These are phyloP conservation scores for Pistacia integerrima DNA, from an alignment of 345 rosid genomes.

Conservation along the genomic window DNA sequence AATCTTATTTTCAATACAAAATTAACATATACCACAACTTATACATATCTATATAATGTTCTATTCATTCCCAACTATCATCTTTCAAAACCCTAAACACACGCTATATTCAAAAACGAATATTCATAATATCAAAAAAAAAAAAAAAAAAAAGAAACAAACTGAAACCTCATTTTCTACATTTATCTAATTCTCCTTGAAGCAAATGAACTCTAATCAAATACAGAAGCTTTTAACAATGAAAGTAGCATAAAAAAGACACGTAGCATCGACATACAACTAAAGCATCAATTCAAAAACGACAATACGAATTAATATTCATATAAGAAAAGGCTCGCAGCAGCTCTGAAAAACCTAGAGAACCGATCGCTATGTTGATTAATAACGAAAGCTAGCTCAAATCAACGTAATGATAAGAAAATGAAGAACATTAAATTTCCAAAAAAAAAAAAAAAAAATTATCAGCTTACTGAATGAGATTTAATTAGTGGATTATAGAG, in stretches of 20 bases:
- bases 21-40: background rate
- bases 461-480: background rate
- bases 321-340: background rate
- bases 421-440: background rate
- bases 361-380: background rate
- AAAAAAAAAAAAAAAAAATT: background rate
- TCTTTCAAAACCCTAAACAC: background rate
- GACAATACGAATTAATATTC: background rate
- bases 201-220: background rate
- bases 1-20: background rate
- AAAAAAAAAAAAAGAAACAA: background rate
- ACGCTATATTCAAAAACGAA: background rate
- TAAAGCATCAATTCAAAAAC: background rate
- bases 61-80: background rate
- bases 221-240: too few relatives aligned
- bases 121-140: background rate
- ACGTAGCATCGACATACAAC: background rate
- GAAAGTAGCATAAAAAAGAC: background rate
- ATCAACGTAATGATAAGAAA: background rate
- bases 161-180: too few relatives aligned
- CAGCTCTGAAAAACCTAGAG: conserved; percentile 5
- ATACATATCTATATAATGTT: background rate
- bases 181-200: too few relatives aligned
- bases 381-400: conserved; percentile 10
- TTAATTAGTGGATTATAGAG: background rate